phyloP scores from a whole-genome alignment of 1,284 basidiomycete species.

The Pseudozyma tsukubaensis region DNA sequence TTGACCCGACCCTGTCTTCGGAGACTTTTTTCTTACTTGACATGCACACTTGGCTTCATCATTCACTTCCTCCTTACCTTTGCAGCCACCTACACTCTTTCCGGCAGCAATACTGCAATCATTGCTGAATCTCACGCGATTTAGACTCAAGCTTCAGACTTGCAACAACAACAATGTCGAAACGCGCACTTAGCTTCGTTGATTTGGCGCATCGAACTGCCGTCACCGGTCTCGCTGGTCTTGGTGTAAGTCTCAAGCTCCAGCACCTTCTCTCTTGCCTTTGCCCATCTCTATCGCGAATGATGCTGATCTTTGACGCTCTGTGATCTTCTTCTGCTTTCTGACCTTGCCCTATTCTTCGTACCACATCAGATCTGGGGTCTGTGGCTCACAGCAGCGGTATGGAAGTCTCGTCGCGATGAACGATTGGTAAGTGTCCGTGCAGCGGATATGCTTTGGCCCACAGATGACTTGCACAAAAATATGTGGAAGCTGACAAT shows the following conservation, averaged over 20 bases:
- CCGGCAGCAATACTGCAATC: too few relatives aligned
- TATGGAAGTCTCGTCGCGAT: conserved; percentile 63
- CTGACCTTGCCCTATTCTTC: too few relatives aligned
- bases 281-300: background rate
- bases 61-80: too few relatives aligned
- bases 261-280: background rate
- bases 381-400: conserved; percentile 63
- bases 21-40: conserved; percentile 8
- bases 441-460: background rate
- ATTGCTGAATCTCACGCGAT: background rate
- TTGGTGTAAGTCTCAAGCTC: conserved; percentile 50
- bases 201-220: conserved; percentile 58
- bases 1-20: conserved; percentile 13
- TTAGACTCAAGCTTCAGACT: background rate
- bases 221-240: conserved; percentile 58
- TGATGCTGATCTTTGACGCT: background rate
- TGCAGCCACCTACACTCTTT: too few relatives aligned
- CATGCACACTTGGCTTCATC: too few relatives aligned
- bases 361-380: conserved; percentile 54
- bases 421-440: conserved; percentile 52
- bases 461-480: background rate
- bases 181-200: conserved; percentile 46
- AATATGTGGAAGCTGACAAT: background rate
- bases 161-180: conserved; percentile 28
- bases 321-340: background rate